Evolutionary conservation across 2,329 filamentous ascomycete species (phyloP).

Genomic region (Septoria linicola): DNA sequence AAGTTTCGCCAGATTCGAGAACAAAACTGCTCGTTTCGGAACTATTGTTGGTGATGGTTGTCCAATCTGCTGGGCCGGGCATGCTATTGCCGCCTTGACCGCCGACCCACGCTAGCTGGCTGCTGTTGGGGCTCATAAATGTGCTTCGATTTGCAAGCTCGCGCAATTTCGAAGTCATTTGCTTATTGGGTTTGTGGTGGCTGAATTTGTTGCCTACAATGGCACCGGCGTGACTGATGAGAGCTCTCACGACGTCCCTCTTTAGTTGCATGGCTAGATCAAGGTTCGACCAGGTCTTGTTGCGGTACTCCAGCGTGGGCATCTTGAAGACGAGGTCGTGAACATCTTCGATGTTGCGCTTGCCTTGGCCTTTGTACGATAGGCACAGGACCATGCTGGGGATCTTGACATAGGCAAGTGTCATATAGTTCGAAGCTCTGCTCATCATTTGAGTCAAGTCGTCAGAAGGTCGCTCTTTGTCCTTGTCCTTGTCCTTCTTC

Average conservation of each 20-base stretch:
- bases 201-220: constrained; percentile 98
- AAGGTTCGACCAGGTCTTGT: constrained; percentile 98
- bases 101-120: constrained; percentile 9
- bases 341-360: constrained; percentile 93
- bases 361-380: constrained; percentile 93
- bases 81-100: constrained; percentile 9
- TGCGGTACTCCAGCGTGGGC: constrained; percentile 90
- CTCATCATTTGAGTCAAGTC: constrained; percentile 96
- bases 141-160: constrained; percentile 80
- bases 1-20: constrained; percentile 22
- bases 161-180: constrained; percentile 74
- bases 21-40: constrained; percentile 32
- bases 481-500: constrained; percentile 53
- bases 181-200: constrained; percentile 76
- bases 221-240: constrained; percentile 92
- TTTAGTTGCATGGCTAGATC: constrained; percentile 91
- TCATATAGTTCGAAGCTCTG: constrained; percentile 95
- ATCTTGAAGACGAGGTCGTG: constrained; percentile 97
- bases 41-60: constrained; percentile 17
- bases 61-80: constrained; percentile 23
- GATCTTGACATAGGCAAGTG: constrained; percentile 90
- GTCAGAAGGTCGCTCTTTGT: constrained; percentile 68
- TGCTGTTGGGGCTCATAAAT: constrained; percentile 47
- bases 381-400: constrained; percentile 93
- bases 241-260: constrained; percentile 87